Evolutionary conservation across 2,329 filamentous ascomycete genomes (phyloP).

Genomic region (Pleurostoma richardsiae): DNA sequence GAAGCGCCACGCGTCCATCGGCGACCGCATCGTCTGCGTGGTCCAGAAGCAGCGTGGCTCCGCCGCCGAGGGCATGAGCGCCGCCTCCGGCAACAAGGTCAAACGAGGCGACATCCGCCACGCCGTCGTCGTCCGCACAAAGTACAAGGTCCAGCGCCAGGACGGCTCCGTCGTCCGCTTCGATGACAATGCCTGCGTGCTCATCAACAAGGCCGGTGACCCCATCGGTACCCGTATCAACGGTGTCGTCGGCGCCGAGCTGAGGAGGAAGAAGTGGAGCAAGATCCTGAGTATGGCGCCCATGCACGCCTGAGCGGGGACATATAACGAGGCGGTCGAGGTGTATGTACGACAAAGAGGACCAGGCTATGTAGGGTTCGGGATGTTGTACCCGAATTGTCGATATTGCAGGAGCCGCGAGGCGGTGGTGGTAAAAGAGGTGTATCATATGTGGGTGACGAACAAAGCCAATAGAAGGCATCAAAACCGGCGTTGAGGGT

Average conservation of each 20-base stretch:
- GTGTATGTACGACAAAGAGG: conserved; percentile 1
- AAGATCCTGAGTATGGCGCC: conserved; percentile 97
- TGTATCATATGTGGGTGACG: too few species aligned
- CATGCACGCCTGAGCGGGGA: conserved; percentile 42
- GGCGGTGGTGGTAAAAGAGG: too few species aligned
- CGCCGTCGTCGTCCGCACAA: conserved; percentile 88
- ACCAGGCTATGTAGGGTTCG: too few species aligned
- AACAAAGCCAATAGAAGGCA: too few species aligned
- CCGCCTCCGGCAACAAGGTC: conserved; percentile 82
- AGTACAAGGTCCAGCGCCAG: conserved; percentile 77
- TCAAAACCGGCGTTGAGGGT: too few species aligned
- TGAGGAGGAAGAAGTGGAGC: conserved; percentile 92
- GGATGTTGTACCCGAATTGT: too few species aligned
- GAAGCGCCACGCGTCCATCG: conserved; percentile 83
- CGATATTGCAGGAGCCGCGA: neutral
- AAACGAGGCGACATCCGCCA: conserved; percentile 94
- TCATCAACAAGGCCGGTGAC: conserved; percentile 95
- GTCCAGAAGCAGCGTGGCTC: conserved; percentile 93
- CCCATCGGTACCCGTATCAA: conserved; percentile 91
- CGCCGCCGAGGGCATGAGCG: conserved; percentile 64
- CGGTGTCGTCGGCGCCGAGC: conserved; percentile 83
- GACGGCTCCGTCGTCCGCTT: conserved; percentile 91
- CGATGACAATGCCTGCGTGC: conserved; percentile 95
- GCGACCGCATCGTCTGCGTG: conserved; percentile 94
- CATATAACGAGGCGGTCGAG: too few species aligned